Evolutionary conservation across 164 flowering plant genomes (phyloP), one percentile per base, ranked within the genome.

Genomic region (Akebia trifoliata): DNA sequence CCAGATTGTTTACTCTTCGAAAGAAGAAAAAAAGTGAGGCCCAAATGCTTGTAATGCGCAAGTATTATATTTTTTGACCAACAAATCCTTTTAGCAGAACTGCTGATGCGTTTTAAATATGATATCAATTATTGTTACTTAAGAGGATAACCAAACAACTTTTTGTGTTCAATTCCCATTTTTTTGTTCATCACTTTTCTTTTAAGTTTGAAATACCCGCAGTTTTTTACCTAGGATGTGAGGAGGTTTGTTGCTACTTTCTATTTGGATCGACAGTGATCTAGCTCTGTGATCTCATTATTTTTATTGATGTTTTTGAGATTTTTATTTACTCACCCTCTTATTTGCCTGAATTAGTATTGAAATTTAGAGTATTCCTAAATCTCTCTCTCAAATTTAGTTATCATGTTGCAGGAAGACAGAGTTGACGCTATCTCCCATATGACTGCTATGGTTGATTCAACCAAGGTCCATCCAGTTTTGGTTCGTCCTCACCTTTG

Each of bases 361-460:
- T 14, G 25, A 36, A 15, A 37, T 21, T 22, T 25, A 21, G 34
- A 39, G 18, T n/a, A n/a, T 8, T 14, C n/a, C 24, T n/a, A n/a
- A 18, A 36, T 37, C 34, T 24, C 8, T 60, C 14, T 30, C 2
- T 11, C 31, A 15, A 0, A 18, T 59, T 29, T 43, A 50, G 39
- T 44, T 28, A 60, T 34, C 21, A 53, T 26, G 32, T 51, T 75
- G 64, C 81, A 82, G 84, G 81, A 78, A 61, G 88, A 83, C 37
- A 80, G 76, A 72, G 62, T 24, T 35, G 72, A 66, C 69, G 83
- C 79, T 8, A 75, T 78, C 60, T 72, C 74, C 32, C 80, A 68
- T 61, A 59, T 75, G 80, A 63, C 49, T 54, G 59, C 69, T 22
- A 63, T 76, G 53, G 78, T 46, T 60, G 75, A 72, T 66, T 76